Base-by-base conservation (phyloP, 768 basidiomycete genomes). In the Boletales sp. region DNA sequence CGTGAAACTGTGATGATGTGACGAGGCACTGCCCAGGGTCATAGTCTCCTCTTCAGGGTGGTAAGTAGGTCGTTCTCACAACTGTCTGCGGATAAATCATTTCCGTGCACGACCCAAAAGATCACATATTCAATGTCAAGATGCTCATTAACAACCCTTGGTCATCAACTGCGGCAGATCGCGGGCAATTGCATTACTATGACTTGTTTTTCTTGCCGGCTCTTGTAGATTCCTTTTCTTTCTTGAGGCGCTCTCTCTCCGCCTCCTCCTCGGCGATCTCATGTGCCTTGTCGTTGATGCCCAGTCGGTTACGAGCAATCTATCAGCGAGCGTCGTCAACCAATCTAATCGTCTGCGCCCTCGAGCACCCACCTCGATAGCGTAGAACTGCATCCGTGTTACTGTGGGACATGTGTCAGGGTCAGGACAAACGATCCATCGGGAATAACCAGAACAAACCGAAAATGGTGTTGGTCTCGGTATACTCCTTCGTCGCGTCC, bases 391-490 rank as follows among this genome's bases (percentile, higher is more conserved):
- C 37, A 65, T 56, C 41, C 53, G 49, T 14, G 44, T 57, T 11
- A 63, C 57, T 65, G 49, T 45, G 41, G 43, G 41, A 37, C 32
- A 42, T 28, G 25, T 44, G 31, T 40, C n/a, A 14, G 39, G 6
- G 46, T 59, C 31, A 67, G 56, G 50, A 48, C 21, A 18, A 15
- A 37, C 42, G 25, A 28, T 28, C 25, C 13, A 44, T 41, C 9
- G 36, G 30, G 13, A 13, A 25, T 4, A 41, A 33, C 14, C 18
- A 15, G 49, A 46, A 25, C 64, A 79, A 17, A 89, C 94, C 94
- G 63, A 99, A 94, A 56, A 97, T 95, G 7, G 93, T 90, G 72
- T 98, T 99, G 31, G 75, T 79, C 74, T 98, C 88, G 11, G 80
- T 83, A 68, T 98, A 99, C 64, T 94, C 92, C 49, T 81, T 76